Conservation (phyloP, 2,329 filamentous ascomycete genomes). For the Botrytis aclada region DNA sequence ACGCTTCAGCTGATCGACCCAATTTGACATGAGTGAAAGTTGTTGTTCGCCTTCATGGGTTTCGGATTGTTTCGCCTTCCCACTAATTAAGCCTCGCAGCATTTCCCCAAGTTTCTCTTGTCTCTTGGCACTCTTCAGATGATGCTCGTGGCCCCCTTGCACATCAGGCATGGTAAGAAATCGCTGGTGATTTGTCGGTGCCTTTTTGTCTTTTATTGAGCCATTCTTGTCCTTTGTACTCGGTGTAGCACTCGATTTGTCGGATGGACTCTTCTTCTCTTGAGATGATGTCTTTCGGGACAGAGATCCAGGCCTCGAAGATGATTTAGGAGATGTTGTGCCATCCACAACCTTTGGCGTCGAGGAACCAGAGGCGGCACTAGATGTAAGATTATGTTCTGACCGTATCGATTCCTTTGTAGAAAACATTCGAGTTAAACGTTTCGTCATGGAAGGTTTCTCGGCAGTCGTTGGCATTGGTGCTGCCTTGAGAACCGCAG, state of each 20-base stretch:
- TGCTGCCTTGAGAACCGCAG: conserved; percentile 30
- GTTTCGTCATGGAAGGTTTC: conserved; percentile 61
- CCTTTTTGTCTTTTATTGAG: conserved; percentile 34
- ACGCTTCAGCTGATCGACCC: conserved; percentile 89
- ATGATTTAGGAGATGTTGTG: conserved; percentile 27
- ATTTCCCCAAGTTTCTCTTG: conserved; percentile 95
- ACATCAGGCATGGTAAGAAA: conserved; percentile 50
- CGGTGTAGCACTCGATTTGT: conserved; percentile 5
- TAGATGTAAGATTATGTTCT: conserved; percentile 26
- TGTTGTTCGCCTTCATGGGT: conserved; percentile 66
- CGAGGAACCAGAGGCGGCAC: conserved; percentile 38
- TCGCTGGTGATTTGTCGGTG: conserved; percentile 40
- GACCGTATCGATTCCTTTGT: conserved; percentile 48
- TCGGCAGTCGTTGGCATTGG: conserved; percentile 38
- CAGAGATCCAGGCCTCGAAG: conserved; percentile 40
- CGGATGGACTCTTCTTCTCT: conserved; percentile 41
- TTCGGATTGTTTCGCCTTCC: conserved; percentile 74
- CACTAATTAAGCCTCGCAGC: conserved; percentile 77
- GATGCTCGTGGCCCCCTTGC: conserved; percentile 77
- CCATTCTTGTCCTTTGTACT: conserved; percentile 29
- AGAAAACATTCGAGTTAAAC: conserved; percentile 63
- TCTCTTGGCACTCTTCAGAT: conserved; percentile 82
- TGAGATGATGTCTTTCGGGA: conserved; percentile 46
- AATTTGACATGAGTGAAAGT: conserved; percentile 87
- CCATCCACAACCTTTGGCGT: conserved; percentile 31